Conservation (phyloP, 2,329 filamentous ascomycete genomes). For the Fusarium sp. region DNA sequence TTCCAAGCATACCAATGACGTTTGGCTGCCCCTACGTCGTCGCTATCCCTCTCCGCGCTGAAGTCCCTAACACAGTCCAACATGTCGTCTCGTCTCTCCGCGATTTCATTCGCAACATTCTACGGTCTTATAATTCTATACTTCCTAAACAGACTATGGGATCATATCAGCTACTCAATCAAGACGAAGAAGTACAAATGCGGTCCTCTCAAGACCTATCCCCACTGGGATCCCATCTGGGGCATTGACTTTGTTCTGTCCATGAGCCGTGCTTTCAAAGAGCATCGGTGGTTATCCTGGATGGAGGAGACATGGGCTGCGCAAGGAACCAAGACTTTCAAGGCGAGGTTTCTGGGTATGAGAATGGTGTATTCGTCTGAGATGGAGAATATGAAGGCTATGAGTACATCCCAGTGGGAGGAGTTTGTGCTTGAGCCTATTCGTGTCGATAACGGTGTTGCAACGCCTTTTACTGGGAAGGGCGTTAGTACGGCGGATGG, state of each 20-base stretch:
- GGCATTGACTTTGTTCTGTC: conserved; percentile 30
- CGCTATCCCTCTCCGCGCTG: background rate
- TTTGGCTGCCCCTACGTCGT: background rate
- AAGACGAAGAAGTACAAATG: conserved; percentile 7
- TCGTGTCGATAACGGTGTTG: conserved; percentile 25
- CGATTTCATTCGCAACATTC: background rate
- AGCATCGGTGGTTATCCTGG: conserved; percentile 32
- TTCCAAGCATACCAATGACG: background rate
- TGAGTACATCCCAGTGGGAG: conserved; percentile 36
- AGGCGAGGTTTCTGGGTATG: conserved; percentile 33
- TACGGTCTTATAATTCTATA: background rate
- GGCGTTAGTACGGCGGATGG: conserved; percentile 29
- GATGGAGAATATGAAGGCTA: conserved; percentile 34
- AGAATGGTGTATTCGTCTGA: conserved; percentile 34
- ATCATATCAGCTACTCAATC: conserved; percentile 7
- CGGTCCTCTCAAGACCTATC: background rate
- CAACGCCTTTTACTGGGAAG: conserved; percentile 31
- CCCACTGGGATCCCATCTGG: conserved; percentile 5
- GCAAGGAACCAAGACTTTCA: conserved; percentile 25
- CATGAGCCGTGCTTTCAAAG: conserved; percentile 27
- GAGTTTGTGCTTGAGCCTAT: conserved; percentile 35
- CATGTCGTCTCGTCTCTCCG: conserved; percentile 3
- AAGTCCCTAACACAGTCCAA: background rate
- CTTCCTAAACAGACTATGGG: background rate
- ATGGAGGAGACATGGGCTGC: conserved; percentile 18